Conservation (phyloP, 768 basidiomycete species). For the Lactarius evosmus region DNA sequence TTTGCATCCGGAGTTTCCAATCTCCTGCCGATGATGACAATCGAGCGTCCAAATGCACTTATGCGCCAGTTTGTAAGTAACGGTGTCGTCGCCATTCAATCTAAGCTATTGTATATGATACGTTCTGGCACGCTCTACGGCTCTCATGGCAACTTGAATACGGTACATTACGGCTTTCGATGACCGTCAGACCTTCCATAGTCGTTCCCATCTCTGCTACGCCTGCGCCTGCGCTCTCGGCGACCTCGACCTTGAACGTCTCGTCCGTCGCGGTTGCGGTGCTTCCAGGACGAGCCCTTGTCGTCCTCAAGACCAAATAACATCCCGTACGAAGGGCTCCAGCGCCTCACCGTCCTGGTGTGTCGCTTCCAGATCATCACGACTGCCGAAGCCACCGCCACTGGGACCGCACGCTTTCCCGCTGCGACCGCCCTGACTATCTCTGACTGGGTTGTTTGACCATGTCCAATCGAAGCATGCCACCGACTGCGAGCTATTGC, state of each 20-base stretch:
- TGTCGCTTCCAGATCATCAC: slow-evolving; percentile 72
- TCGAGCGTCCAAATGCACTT: slow-evolving; percentile 66
- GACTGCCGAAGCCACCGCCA: slow-evolving; percentile 59
- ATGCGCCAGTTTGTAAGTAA: slow-evolving; percentile 66
- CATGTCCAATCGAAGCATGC: slow-evolving; percentile 77
- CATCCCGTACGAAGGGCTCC: slow-evolving; percentile 60
- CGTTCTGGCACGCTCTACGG: slow-evolving; percentile 88
- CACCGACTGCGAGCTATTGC: slow-evolving; percentile 83
- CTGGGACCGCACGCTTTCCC: slow-evolving; percentile 32
- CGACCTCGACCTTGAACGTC: slow-evolving; percentile 31
- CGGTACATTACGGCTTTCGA: slow-evolving; percentile 46
- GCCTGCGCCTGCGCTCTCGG: slow-evolving; percentile 52
- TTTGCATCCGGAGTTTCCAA: slow-evolving; percentile 83
- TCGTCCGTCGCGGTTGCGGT: slow-evolving; percentile 27
- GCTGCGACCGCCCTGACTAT: slow-evolving; percentile 38
- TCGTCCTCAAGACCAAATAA: slow-evolving; percentile 70
- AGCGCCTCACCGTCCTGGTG: slow-evolving; percentile 45
- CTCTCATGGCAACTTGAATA: slow-evolving; percentile 73
- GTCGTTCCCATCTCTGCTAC: slow-evolving; percentile 29
- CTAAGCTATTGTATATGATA: slow-evolving; percentile 72
- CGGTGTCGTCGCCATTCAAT: slow-evolving; percentile 67
- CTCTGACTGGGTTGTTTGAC: slow-evolving; percentile 70
- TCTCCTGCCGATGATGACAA: slow-evolving; percentile 66
- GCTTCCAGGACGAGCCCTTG: slow-evolving; percentile 1
- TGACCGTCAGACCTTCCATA: neutral